A percentile compares a stretch with the other conserved stretches of the same genome.
These are phyloP conservation scores for Scenedesmus sp. DNA, from an alignment of 163 green algal species.

Conservation along the genomic window DNA sequence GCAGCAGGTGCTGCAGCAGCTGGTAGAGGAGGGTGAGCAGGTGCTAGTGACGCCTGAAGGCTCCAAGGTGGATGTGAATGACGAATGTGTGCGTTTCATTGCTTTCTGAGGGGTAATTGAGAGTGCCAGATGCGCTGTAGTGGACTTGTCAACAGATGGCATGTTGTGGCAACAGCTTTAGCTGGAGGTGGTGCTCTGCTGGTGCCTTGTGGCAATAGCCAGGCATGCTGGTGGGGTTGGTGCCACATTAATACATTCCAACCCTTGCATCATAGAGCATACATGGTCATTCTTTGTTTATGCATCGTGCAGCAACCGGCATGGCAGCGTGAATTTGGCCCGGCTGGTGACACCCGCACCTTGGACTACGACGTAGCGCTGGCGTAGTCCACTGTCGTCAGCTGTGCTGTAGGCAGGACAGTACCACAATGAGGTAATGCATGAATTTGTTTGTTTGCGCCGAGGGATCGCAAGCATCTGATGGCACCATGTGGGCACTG, in stretches of 20 bases:
- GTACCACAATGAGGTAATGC: no score
- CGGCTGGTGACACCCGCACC: not conserved
- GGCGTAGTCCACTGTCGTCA: not conserved
- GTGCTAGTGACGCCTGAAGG: constrained; percentile 4
- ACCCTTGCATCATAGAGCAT: no score
- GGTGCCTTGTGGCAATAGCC: no score
- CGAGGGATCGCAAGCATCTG: no score
- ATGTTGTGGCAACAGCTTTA: not conserved
- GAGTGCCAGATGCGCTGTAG: not conserved
- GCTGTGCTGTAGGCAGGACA: no score
- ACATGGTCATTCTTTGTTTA: no score
- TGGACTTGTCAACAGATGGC: not conserved
- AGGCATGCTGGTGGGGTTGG: no score
- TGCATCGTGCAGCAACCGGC: no score
- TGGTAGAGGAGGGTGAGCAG: constrained; percentile 28
- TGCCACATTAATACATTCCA: no score
- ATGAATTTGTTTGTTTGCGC: no score
- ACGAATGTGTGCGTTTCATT: constrained; percentile 34
- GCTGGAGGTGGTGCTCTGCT: not conserved
- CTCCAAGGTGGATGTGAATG: constrained; percentile 26
- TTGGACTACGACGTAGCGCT: not conserved
- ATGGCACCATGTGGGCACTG: no score
- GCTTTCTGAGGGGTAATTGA: constrained; percentile 2
- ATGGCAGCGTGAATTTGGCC: no score
- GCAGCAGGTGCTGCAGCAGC: constrained; percentile 31